Evolutionary conservation across 2,329 filamentous ascomycete species (phyloP).

Genomic region (Ilyonectria mors-panacis): DNA sequence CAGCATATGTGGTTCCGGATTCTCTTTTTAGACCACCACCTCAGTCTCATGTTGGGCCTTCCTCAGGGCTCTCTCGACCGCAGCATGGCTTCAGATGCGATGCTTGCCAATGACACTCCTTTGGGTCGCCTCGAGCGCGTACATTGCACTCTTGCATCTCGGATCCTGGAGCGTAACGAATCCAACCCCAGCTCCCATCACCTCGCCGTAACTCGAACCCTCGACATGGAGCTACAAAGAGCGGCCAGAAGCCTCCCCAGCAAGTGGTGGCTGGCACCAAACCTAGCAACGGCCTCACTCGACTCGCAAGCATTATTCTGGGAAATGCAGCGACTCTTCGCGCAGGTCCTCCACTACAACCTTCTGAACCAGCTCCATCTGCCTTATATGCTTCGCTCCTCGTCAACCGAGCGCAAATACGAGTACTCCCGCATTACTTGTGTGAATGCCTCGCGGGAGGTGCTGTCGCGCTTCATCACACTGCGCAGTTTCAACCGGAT

Average conservation of each 20-base stretch:
- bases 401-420: conserved; percentile 51
- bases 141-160: conserved; percentile 58
- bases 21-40: conserved; percentile 61
- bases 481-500: conserved; percentile 59
- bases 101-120: conserved; percentile 50
- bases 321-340: conserved; percentile 54
- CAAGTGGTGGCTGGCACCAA: conserved; percentile 64
- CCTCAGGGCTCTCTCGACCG: conserved; percentile 59
- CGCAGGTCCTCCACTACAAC: conserved; percentile 66
- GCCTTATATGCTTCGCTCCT: conserved; percentile 64
- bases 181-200: conserved; percentile 51
- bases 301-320: conserved; percentile 38
- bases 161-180: conserved; percentile 59
- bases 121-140: conserved; percentile 62
- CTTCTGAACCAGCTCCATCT: conserved; percentile 68
- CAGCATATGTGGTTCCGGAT: conserved; percentile 63
- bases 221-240: conserved; percentile 63
- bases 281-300: conserved; percentile 30
- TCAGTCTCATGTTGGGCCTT: conserved; percentile 64
- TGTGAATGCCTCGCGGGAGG: conserved; percentile 64
- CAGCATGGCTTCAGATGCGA: conserved; percentile 50
- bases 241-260: conserved; percentile 58
- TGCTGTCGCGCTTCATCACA: conserved; percentile 62
- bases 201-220: conserved; percentile 54
- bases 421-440: conserved; percentile 63